Conservation (phyloP, 2,329 filamentous ascomycete species). For the Acarospora socialis region DNA sequence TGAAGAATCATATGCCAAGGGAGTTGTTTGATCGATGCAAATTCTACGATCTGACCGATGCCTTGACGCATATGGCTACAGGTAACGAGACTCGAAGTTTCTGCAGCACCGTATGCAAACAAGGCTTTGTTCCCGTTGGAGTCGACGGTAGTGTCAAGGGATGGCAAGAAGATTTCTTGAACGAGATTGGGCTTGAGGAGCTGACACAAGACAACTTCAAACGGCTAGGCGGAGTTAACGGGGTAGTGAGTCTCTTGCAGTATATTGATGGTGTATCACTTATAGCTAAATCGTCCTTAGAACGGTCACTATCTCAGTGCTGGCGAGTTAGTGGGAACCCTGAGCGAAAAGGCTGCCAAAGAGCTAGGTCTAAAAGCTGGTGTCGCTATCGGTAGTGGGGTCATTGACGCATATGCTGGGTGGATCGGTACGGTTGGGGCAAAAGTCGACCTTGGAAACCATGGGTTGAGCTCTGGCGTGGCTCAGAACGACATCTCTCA, state of each 20-base stretch:
- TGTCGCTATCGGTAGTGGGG: slow-evolving; percentile 86
- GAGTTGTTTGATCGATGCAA: slow-evolving; percentile 86
- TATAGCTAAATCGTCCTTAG: slow-evolving; percentile 33
- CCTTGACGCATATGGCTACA: slow-evolving; percentile 85
- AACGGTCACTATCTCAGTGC: slow-evolving; percentile 85
- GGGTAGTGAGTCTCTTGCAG: slow-evolving; percentile 61
- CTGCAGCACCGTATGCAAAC: slow-evolving; percentile 94
- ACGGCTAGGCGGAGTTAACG: slow-evolving; percentile 85
- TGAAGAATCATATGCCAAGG: slow-evolving; percentile 95
- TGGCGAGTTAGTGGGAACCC: slow-evolving; percentile 72
- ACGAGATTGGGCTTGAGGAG: slow-evolving; percentile 72
- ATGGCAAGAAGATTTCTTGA: slow-evolving; percentile 92
- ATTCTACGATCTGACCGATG: slow-evolving; percentile 91
- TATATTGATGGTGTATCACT: slow-evolving; percentile 11
- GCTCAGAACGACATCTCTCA: slow-evolving; percentile 78
- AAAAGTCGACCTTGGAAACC: slow-evolving; percentile 62
- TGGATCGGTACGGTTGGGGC: slow-evolving; percentile 99
- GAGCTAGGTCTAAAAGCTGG: slow-evolving; percentile 76
- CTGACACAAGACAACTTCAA: slow-evolving; percentile 76
- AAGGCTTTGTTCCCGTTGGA: slow-evolving; percentile 91
- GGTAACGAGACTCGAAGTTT: slow-evolving; percentile 85
- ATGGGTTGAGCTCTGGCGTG: slow-evolving; percentile 51
- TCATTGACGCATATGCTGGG: slow-evolving; percentile 95
- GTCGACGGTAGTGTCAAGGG: slow-evolving; percentile 95
- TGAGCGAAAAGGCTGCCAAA: slow-evolving; percentile 68